These are phyloP conservation scores for Cydonia oblonga DNA, from an alignment of 331 rosid genomes.

Conservation along the genomic window DNA sequence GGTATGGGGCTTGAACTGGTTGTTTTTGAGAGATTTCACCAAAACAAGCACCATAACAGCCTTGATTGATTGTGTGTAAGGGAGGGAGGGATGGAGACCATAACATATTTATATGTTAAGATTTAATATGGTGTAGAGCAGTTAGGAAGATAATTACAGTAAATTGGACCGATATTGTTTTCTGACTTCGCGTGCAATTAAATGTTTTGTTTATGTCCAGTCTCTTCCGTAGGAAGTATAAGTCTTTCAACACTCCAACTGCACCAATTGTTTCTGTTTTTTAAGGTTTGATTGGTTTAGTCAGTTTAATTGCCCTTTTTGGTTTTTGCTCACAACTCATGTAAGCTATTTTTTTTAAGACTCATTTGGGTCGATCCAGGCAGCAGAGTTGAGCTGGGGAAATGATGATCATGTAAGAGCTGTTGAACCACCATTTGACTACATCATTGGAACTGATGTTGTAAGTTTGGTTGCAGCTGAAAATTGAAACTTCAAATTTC, in stretches of 20 bases:
- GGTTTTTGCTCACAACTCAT: background rate
- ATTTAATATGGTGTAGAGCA: background rate
- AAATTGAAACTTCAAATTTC: background rate
- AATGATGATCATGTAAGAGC: constrained; percentile 63
- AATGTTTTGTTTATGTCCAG: background rate
- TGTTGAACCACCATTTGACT: constrained; percentile 85
- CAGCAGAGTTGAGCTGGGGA: constrained; percentile 81
- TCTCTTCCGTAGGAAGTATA: background rate
- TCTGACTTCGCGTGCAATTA: background rate
- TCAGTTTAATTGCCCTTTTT: background rate
- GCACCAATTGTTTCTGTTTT: background rate
- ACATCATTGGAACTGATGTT: constrained; percentile 84
- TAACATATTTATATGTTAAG: background rate
- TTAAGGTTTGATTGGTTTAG: background rate
- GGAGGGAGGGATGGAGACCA: background rate
- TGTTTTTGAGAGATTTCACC: background rate
- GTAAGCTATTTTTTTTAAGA: constrained; percentile 31
- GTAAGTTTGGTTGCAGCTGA: constrained; percentile 31
- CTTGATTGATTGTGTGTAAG: background rate
- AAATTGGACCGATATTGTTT: background rate
- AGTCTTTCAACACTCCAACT: background rate
- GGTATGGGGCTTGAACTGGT: background rate
- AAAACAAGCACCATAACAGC: background rate
- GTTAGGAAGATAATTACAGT: background rate
- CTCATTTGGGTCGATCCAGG: constrained; percentile 74